Evolutionary conservation across 2,329 filamentous ascomycete species (phyloP).

Genomic region (Cladophialophora psammophila): DNA sequence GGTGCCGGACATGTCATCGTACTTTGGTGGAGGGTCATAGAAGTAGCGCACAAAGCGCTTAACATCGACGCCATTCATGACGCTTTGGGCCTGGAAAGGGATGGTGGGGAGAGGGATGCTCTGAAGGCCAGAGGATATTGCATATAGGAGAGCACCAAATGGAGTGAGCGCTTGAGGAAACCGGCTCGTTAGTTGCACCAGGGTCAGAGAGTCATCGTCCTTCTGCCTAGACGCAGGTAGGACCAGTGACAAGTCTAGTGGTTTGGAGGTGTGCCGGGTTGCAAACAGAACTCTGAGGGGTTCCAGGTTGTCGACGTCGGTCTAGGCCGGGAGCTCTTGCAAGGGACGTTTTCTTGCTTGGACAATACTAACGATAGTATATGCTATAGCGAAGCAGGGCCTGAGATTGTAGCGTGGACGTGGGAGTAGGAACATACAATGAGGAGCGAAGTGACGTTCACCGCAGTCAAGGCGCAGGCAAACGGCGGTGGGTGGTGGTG

Average conservation of each 20-base stretch:
- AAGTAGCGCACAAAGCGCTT: slow-evolving; percentile 88
- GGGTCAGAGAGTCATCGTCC: slow-evolving; percentile 11
- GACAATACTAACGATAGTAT: slow-evolving; percentile 1
- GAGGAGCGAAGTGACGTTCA: slow-evolving; percentile 1
- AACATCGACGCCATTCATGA: slow-evolving; percentile 74
- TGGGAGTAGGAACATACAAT: too few relatives aligned
- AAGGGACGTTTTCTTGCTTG: background rate
- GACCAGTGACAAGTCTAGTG: slow-evolving; percentile 10
- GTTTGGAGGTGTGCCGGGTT: slow-evolving; percentile 22
- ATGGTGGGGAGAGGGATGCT: slow-evolving; percentile 24
- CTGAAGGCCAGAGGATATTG: slow-evolving; percentile 34
- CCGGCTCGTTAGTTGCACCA: slow-evolving; percentile 1
- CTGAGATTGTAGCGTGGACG: background rate
- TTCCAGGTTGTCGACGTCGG: slow-evolving; percentile 26
- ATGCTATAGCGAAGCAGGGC: background rate
- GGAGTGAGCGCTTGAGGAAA: slow-evolving; percentile 14
- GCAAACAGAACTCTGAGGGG: slow-evolving; percentile 35
- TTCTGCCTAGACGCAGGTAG: slow-evolving; percentile 17
- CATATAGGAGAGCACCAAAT: slow-evolving; percentile 32
- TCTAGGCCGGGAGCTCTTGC: background rate
- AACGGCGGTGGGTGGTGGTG: background rate
- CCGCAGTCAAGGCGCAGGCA: slow-evolving; percentile 9
- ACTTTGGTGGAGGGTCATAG: slow-evolving; percentile 87
- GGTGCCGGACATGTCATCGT: slow-evolving; percentile 71
- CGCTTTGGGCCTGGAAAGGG: slow-evolving; percentile 30